phyloP scores from a whole-genome alignment of 257 asterid species.

The Penstemon newberryi region DNA sequence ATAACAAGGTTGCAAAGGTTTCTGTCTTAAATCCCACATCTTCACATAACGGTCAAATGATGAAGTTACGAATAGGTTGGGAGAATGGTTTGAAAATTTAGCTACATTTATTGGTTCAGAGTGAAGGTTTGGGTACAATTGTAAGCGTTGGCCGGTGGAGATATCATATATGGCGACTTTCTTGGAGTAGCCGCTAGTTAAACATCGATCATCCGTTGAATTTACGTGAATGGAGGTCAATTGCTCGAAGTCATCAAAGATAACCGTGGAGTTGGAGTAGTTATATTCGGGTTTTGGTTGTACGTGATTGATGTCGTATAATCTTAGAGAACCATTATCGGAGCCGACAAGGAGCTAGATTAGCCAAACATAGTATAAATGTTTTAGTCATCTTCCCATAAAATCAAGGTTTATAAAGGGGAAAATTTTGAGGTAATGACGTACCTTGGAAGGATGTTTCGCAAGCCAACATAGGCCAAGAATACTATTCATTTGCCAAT shows the following conservation, averaged over 20 bases:
- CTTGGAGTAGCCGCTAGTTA: constrained; percentile 79
- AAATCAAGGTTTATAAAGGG: not conserved
- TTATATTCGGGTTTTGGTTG: constrained; percentile 28
- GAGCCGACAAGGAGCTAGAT: constrained; percentile 76
- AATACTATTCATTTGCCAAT: constrained; percentile 41
- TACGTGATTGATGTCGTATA: constrained; percentile 56
- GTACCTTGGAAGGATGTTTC: constrained; percentile 72
- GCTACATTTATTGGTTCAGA: constrained; percentile 78
- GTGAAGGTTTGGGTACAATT: constrained; percentile 64
- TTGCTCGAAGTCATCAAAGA: constrained; percentile 67
- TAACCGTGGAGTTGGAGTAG: constrained; percentile 31
- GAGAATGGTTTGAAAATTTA: constrained; percentile 73
- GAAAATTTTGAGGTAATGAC: not conserved
- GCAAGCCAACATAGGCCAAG: constrained; percentile 85
- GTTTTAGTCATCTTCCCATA: constrained; percentile 25
- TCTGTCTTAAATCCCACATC: constrained; percentile 87
- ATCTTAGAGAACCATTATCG: constrained; percentile 66
- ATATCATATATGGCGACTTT: constrained; percentile 74
- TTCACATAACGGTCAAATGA: constrained; percentile 77
- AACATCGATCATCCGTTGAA: constrained; percentile 66
- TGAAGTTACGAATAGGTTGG: constrained; percentile 66
- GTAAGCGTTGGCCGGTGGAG: constrained; percentile 50
- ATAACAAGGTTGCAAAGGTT: constrained; percentile 60
- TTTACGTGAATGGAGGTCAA: constrained; percentile 84
- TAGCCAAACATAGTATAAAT: constrained; percentile 22